Conservation (phyloP, 1,139 yeast genomes). For the Geotrichum australiense region DNA sequence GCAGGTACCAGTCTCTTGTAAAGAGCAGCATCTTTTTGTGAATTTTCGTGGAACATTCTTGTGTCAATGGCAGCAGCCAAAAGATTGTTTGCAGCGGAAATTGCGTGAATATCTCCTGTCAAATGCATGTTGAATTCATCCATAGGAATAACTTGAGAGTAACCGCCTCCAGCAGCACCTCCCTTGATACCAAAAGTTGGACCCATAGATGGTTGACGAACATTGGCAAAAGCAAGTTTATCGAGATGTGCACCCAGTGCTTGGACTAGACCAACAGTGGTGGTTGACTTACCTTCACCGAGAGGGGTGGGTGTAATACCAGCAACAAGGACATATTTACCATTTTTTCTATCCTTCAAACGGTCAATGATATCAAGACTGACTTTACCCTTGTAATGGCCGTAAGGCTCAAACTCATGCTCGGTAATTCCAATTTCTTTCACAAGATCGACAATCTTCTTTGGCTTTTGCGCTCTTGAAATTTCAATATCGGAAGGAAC, state of each 20-base stretch:
- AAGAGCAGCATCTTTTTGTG: constrained; percentile 82
- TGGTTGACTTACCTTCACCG: constrained; percentile 97
- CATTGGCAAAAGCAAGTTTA: constrained; percentile 86
- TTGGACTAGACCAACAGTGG: constrained; percentile 96
- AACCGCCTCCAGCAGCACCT: constrained; percentile 99
- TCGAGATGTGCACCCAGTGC: constrained; percentile 93
- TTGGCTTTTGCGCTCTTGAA: constrained; percentile 83
- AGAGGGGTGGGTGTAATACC: constrained; percentile 98
- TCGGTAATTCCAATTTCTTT: constrained; percentile 75
- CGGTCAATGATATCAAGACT: constrained; percentile 68
- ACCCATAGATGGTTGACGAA: constrained; percentile 98
- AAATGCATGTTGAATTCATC: constrained; percentile 98
- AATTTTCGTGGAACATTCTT: constrained; percentile 91
- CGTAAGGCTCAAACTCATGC: constrained; percentile 81
- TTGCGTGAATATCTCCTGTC: constrained; percentile 98
- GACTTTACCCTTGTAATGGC: constrained; percentile 87
- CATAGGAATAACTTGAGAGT: constrained; percentile 98
- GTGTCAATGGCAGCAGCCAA: constrained; percentile 98
- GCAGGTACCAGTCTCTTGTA: constrained; percentile 87
- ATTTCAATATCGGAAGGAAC: constrained; percentile 94
- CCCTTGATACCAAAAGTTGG: constrained; percentile 98
- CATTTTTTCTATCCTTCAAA: constrained; percentile 57
- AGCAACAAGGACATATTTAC: constrained; percentile 87
- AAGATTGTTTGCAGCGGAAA: constrained; percentile 89
- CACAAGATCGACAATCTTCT: constrained; percentile 73